A percentile compares a stretch with the other conserved stretches of the same genome.
phyloP scores from a whole-genome alignment of 1,284 basidiomycete genomes.

The Ceratobasidium sp. region DNA sequence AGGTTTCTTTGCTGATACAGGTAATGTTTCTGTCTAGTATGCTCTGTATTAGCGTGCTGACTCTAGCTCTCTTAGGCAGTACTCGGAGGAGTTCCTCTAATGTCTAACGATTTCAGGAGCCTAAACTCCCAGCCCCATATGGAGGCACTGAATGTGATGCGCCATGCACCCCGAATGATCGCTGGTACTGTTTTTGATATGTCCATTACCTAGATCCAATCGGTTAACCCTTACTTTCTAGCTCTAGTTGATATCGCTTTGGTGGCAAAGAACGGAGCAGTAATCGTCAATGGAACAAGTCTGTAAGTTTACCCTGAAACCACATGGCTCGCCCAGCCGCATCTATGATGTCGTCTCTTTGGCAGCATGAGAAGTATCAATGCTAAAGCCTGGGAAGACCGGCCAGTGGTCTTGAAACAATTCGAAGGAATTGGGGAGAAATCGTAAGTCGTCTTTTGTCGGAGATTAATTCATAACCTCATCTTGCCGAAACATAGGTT shows the following conservation, averaged over 20 bases:
- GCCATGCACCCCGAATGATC: constrained; percentile 72
- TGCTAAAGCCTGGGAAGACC: constrained; percentile 86
- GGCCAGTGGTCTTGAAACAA: constrained; percentile 79
- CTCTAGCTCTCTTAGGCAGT: constrained; percentile 64
- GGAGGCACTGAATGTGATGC: constrained; percentile 72
- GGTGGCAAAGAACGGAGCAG: constrained; percentile 66
- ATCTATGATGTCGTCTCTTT: background rate
- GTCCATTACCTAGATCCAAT: constrained; percentile 22
- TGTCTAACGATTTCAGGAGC: constrained; percentile 70
- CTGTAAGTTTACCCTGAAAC: constrained; percentile 60
- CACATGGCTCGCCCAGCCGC: constrained; percentile 5
- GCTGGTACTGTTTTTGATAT: constrained; percentile 60
- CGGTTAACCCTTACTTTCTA: constrained; percentile 50
- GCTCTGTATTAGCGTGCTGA: background rate
- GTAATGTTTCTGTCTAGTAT: constrained; percentile 53
- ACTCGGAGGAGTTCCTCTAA: constrained; percentile 74
- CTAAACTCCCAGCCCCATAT: constrained; percentile 74
- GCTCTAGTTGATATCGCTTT: constrained; percentile 78
- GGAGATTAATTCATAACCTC: background rate
- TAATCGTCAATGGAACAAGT: constrained; percentile 75
- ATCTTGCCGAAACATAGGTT: constrained; percentile 56
- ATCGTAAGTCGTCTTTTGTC: constrained; percentile 64
- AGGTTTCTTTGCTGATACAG: constrained; percentile 77
- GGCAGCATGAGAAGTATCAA: constrained; percentile 75
- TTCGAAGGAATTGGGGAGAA: constrained; percentile 86